Percentiles rank a stretch among this genome's conserved stretches.
These are phyloP conservation scores for Tetracentron sinense DNA, from an alignment of 164 flowering plant genomes.

Conservation along the genomic window DNA sequence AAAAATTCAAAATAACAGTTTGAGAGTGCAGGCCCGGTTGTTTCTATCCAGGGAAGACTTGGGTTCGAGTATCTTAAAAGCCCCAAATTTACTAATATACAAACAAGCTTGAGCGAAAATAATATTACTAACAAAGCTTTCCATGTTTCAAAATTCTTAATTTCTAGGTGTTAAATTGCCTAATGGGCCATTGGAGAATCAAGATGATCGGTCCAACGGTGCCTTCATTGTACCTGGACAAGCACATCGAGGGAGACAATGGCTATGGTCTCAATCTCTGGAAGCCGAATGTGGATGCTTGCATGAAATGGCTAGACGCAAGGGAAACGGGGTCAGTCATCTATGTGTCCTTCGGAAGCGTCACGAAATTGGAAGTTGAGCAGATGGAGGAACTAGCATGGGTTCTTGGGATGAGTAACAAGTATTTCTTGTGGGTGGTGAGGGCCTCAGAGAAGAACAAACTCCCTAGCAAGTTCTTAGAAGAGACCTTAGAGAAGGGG, in stretches of 20 bases:
- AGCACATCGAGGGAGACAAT: constrained; percentile 22
- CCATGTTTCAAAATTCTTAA: neutral
- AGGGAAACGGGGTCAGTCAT: constrained; percentile 30
- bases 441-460: constrained; percentile 30
- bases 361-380: constrained; percentile 19
- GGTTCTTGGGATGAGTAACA: constrained; percentile 14
- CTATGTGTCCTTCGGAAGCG: constrained; percentile 41
- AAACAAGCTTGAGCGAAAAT: too few relatives aligned
- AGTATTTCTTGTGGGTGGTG: constrained; percentile 8
- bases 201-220: constrained; percentile 36
- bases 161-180: constrained; percentile 10
- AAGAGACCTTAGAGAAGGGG: constrained; percentile 29
- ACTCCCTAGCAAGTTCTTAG: constrained; percentile 32
- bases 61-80: neutral
- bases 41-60: too few relatives aligned
- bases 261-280: constrained; percentile 29
- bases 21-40: too few relatives aligned
- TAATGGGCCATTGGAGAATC: constrained; percentile 12
- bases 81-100: too few relatives aligned
- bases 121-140: neutral
- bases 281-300: constrained; percentile 12
- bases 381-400: constrained; percentile 34
- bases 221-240: constrained; percentile 41
- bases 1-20: too few relatives aligned
- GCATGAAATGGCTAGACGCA: constrained; percentile 32